Evolutionary conservation across 2,329 filamentous ascomycete species (phyloP).

Genomic region (Zasmidium citrigriseum): DNA sequence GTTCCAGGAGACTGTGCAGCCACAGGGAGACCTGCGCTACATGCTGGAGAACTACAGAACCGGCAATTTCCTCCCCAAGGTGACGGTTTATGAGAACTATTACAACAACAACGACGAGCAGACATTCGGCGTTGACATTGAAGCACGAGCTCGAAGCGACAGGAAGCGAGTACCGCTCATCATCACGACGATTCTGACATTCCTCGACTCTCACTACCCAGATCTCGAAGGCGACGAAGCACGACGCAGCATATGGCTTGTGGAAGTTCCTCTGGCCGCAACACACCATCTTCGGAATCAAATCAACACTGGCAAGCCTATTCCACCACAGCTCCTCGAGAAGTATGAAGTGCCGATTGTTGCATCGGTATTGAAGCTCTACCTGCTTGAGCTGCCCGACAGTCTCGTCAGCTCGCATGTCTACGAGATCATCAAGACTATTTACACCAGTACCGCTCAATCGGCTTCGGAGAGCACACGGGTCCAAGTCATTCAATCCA

Average conservation of each 20-base stretch:
- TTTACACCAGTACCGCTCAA: slow-evolving; percentile 80
- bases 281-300: slow-evolving; percentile 80
- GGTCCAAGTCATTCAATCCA: slow-evolving; percentile 90
- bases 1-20: slow-evolving; percentile 98
- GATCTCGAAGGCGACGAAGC: slow-evolving; percentile 96
- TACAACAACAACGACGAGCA: slow-evolving; percentile 98
- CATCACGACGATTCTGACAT: slow-evolving; percentile 89
- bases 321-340: slow-evolving; percentile 73
- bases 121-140: slow-evolving; percentile 97
- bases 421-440: slow-evolving; percentile 97
- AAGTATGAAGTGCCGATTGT: slow-evolving; percentile 94
- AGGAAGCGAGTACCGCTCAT: slow-evolving; percentile 93
- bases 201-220: slow-evolving; percentile 94
- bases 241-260: slow-evolving; percentile 87
- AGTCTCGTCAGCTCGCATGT: slow-evolving; percentile 98
- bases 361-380: slow-evolving; percentile 88
- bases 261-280: slow-evolving; percentile 82
- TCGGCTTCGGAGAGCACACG: slow-evolving; percentile 77
- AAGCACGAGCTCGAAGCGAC: slow-evolving; percentile 88
- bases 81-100: slow-evolving; percentile 96
- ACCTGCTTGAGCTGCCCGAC: slow-evolving; percentile 92
- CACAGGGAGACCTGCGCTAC: slow-evolving; percentile 84
- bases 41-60: slow-evolving; percentile 96
- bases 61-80: slow-evolving; percentile 85
- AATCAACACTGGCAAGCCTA: slow-evolving; percentile 83